These are phyloP conservation scores for Solanum tarijense DNA, from an alignment of 257 asterid species.

Conservation along the genomic window DNA sequence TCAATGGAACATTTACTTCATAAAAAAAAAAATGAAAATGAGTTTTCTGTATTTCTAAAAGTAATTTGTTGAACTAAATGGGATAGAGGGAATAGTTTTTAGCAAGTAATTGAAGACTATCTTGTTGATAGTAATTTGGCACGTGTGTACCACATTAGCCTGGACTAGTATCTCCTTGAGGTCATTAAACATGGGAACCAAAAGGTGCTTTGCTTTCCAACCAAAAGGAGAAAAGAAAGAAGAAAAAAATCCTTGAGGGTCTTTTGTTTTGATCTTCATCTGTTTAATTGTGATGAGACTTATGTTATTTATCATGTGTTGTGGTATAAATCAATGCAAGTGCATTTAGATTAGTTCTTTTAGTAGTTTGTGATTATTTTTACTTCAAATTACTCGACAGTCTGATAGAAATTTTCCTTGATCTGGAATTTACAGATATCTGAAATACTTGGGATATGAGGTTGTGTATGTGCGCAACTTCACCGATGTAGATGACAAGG, in stretches of 20 bases:
- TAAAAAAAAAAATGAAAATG: neutral
- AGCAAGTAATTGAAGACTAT: neutral
- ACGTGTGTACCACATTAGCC: neutral
- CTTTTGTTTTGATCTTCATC: neutral
- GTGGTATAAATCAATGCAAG: neutral
- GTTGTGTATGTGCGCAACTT: conserved; percentile 86
- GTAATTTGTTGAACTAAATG: neutral
- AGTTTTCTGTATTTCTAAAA: neutral
- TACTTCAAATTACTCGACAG: neutral
- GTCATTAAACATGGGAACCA: neutral
- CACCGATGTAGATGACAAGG: conserved; percentile 92
- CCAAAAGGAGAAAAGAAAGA: neutral
- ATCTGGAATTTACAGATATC: conserved; percentile 36
- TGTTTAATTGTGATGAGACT: neutral
- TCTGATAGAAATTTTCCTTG: neutral
- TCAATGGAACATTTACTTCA: too few relatives aligned
- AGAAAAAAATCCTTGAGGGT: neutral
- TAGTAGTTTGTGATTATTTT: neutral
- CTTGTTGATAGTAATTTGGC: neutral
- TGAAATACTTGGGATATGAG: conserved; percentile 63
- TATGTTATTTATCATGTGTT: neutral
- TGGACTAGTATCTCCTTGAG: neutral
- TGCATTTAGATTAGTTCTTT: neutral
- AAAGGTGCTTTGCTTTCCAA: neutral
- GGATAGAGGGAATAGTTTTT: neutral